phyloP scores from a whole-genome alignment of 1,139 yeast species.

The Schizosaccharomyces versatilis region DNA sequence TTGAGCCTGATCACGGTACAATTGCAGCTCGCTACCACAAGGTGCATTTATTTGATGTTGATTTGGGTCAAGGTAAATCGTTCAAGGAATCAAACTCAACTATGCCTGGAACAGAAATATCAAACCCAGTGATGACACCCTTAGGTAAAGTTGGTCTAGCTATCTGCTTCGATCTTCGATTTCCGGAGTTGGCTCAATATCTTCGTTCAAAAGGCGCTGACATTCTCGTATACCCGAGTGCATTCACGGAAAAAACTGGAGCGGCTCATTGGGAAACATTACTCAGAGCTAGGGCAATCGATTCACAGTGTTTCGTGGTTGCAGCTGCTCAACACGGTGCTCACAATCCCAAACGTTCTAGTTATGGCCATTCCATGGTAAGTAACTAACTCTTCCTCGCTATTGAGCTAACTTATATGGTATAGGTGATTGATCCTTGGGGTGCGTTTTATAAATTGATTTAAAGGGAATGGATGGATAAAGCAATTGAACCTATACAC shows the following conservation, averaged over 20 bases:
- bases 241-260: constrained; percentile 81
- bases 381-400: background rate
- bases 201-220: constrained; percentile 56
- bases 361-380: constrained; percentile 61
- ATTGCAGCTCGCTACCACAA: constrained; percentile 55
- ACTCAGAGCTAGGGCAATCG: constrained; percentile 68
- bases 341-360: constrained; percentile 33
- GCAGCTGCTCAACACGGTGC: constrained; percentile 83
- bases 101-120: constrained; percentile 43
- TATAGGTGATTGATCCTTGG: constrained; percentile 3
- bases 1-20: constrained; percentile 35
- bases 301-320: constrained; percentile 61
- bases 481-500: too few species aligned
- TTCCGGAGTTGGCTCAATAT: constrained; percentile 56
- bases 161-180: constrained; percentile 72
- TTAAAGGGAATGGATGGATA: background rate
- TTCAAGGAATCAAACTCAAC: constrained; percentile 58
- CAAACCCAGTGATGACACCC: constrained; percentile 36
- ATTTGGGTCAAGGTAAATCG: constrained; percentile 35
- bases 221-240: constrained; percentile 63
- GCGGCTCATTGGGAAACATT: constrained; percentile 71
- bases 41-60: constrained; percentile 74
- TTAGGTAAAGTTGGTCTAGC: constrained; percentile 49
- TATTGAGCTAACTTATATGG: background rate
- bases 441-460: background rate